A percentile compares a stretch with the other conserved stretches of the same genome.
These are phyloP conservation scores for Taphrina populina DNA, from an alignment of 1,139 yeast genomes.

Conservation along the genomic window DNA sequence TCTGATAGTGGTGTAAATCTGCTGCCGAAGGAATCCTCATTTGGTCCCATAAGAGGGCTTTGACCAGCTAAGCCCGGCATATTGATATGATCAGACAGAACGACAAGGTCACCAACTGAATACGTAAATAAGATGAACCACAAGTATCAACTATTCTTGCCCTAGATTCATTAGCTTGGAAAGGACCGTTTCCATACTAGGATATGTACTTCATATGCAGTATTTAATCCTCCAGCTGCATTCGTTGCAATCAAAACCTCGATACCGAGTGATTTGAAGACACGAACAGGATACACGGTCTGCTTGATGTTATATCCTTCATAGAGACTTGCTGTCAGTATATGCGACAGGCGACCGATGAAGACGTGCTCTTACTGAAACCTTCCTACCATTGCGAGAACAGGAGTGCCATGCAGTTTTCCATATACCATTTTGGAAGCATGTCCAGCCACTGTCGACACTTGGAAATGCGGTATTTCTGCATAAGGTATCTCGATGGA, in stretches of 20 bases:
- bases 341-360: too few species aligned
- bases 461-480: constrained; percentile 75
- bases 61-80: constrained; percentile 86
- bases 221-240: constrained; percentile 89
- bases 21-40: constrained; percentile 75
- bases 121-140: neutral
- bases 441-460: constrained; percentile 83
- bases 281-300: constrained; percentile 82
- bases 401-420: constrained; percentile 61
- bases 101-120: constrained; percentile 74
- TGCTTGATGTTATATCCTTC: constrained; percentile 83
- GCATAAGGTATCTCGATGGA: constrained; percentile 59
- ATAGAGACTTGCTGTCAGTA: constrained; percentile 57
- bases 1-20: constrained; percentile 85
- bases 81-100: constrained; percentile 73
- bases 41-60: constrained; percentile 87
- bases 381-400: constrained; percentile 60
- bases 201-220: constrained; percentile 59
- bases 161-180: neutral
- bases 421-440: constrained; percentile 83
- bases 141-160: neutral
- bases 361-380: constrained; percentile 4
- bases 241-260: constrained; percentile 66
- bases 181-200: too few species aligned
- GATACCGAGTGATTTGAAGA: constrained; percentile 64